These are phyloP conservation scores for Aspergillus avenaceus DNA, from an alignment of 495 filamentous ascomycete species.

Conservation along the genomic window DNA sequence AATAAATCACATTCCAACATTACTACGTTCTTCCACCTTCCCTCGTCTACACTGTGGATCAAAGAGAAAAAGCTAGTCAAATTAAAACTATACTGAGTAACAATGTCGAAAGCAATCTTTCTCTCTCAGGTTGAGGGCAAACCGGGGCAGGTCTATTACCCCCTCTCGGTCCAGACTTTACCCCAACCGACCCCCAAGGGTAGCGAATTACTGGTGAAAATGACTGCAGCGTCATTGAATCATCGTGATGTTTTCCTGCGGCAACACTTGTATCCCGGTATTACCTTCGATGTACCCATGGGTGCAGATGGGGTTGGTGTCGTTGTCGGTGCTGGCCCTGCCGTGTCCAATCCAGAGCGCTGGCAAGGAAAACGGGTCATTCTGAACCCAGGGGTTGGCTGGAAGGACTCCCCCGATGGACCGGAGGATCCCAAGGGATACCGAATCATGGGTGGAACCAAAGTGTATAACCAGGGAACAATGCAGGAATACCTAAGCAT, in stretches of 20 bases:
- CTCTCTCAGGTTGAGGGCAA: constrained; percentile 50
- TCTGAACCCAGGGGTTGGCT: constrained; percentile 69
- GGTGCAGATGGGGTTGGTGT: constrained; percentile 74
- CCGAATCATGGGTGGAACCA: constrained; percentile 69
- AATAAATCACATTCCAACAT: no score
- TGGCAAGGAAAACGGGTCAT: constrained; percentile 68
- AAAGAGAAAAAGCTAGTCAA: no score
- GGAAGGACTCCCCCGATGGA: constrained; percentile 63
- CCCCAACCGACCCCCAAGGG: constrained; percentile 58
- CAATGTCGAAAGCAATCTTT: constrained; percentile 53
- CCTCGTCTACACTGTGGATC: no score
- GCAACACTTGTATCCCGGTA: constrained; percentile 82
- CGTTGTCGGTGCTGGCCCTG: constrained; percentile 59
- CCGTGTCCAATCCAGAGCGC: constrained; percentile 36
- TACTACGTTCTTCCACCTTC: no score
- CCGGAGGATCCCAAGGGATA: constrained; percentile 64
- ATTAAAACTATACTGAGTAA: constrained; percentile 14
- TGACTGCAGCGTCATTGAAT: constrained; percentile 79
- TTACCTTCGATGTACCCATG: constrained; percentile 70
- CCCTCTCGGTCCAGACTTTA: constrained; percentile 57
- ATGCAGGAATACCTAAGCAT: constrained; percentile 68
- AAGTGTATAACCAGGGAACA: constrained; percentile 58
- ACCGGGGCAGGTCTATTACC: constrained; percentile 72
- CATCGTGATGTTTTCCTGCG: constrained; percentile 91
- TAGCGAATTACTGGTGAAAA: constrained; percentile 60